Conservation (phyloP, 2,329 filamentous ascomycete species). For the Fusarium neocosmosporiellum region DNA sequence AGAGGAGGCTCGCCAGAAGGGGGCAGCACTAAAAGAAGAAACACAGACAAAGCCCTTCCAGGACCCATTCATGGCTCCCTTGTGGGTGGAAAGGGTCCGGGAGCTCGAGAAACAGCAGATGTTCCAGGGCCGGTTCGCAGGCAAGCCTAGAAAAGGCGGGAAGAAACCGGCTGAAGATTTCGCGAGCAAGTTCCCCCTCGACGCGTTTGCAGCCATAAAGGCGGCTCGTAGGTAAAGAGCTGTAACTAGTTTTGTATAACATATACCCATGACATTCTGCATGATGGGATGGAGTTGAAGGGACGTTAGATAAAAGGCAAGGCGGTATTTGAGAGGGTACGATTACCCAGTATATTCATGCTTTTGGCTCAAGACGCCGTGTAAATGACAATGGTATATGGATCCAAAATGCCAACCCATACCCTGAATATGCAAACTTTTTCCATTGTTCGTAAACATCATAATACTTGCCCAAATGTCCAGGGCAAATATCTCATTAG, state of each 20-base stretch:
- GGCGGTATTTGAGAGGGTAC: background rate
- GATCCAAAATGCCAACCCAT: slow-evolving; percentile 1
- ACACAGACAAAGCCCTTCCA: background rate
- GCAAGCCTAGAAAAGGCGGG: background rate
- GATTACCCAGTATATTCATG: slow-evolving; percentile 15
- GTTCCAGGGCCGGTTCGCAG: background rate
- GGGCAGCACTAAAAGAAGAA: background rate
- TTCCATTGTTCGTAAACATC: background rate
- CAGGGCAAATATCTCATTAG: background rate
- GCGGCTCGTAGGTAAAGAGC: background rate
- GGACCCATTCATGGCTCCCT: slow-evolving; percentile 21
- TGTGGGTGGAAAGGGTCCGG: slow-evolving; percentile 6
- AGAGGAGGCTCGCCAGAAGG: slow-evolving; percentile 15
- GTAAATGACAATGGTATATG: slow-evolving; percentile 16
- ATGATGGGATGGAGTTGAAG: slow-evolving; percentile 11
- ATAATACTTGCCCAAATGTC: background rate
- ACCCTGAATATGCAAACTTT: background rate
- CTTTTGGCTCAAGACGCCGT: slow-evolving; percentile 10
- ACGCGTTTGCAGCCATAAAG: background rate
- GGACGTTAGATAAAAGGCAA: background rate
- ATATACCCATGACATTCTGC: slow-evolving; percentile 18
- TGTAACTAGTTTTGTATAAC: background rate
- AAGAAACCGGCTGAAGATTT: background rate
- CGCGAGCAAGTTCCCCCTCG: background rate
- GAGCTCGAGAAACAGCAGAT: background rate